Base-by-base conservation (phyloP, 2,329 filamentous ascomycete genomes). In the Aspergillus texensis region DNA sequence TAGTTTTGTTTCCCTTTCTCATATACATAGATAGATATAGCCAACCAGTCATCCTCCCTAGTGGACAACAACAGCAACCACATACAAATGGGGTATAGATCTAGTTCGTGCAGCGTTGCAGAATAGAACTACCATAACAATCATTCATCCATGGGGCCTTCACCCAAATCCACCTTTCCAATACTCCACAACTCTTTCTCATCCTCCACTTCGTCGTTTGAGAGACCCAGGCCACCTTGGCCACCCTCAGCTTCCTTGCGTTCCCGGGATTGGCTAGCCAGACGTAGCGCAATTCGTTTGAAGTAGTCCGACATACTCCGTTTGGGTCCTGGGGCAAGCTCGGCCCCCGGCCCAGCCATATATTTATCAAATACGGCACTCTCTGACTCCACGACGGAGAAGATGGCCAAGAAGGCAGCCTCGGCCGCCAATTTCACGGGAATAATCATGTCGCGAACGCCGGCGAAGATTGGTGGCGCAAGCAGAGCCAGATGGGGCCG, bases 271-370 rank as follows among this genome's bases (percentile, higher is more conserved):
- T 98, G 95, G 21, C 83, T 86, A n/a, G 91, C 94, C 24, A 98
- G 81, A 70, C 94, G 87, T 72, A 94, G 78, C 1, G 93, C 93
- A 67, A 99, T 92, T 48, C 95, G 85, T 84, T 97, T 97, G 82
- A 98, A 98, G 81, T 99, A 99, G 77, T 99, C 95, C 63, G 89
- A 86, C 91, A 99, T 97, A 77, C 90, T 93, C 70, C 94, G 86
- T 85, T 96, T 95, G 21, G 88, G 88, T 46, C 87, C 90, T 0
- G 91, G 80, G 10, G 89, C 84, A 63, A 97, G 79, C 3, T 88
- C 86, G 57, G 86, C 86, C 6, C 86, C 87, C 1, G 89, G 84
- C 0, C 89, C 88, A 11, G 86, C 83, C 82, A 97, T 89, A 79
- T 93, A 98, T 80, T 94, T 94, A 71, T 97, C 94, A 76, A 97